Conservation (phyloP, 23 red algal genomes). For the Agarophyton chilense region DNA sequence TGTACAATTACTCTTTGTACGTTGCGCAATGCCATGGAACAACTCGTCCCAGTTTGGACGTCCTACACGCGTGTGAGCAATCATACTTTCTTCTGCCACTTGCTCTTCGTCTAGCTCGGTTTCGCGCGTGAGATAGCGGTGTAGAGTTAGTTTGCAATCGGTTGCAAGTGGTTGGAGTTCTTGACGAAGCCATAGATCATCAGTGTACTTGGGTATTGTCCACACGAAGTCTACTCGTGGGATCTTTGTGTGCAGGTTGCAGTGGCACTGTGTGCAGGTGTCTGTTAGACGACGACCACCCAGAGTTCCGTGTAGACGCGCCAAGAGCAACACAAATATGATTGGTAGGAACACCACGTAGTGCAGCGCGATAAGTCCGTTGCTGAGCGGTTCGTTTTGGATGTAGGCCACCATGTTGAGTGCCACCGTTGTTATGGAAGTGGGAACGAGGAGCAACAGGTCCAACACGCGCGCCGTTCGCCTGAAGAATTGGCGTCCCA, state of each 20-base stretch:
- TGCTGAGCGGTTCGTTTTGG: background rate
- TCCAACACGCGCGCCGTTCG: conserved; percentile 12
- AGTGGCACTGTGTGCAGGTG: background rate
- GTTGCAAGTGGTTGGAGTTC: conserved; percentile 36
- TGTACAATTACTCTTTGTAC: conserved; percentile 2
- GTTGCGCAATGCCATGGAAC: conserved; percentile 32
- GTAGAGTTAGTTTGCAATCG: conserved; percentile 46
- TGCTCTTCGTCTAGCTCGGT: conserved; percentile 27
- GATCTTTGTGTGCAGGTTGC: background rate
- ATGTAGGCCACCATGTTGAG: conserved; percentile 5
- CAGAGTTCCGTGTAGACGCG: conserved; percentile 46
- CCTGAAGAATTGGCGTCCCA: conserved; percentile 2
- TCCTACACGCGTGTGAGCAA: conserved; percentile 8
- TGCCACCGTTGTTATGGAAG: background rate
- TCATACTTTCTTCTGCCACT: background rate
- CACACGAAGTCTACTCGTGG: conserved; percentile 76
- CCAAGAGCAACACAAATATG: conserved; percentile 26
- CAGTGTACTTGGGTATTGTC: conserved; percentile 36
- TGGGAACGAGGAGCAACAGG: conserved; percentile 26
- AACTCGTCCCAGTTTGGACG: conserved; percentile 71
- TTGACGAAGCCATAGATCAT: conserved; percentile 61
- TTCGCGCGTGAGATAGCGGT: conserved; percentile 66
- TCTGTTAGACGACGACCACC: conserved; percentile 38
- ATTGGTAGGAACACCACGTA: conserved; percentile 24
- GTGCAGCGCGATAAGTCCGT: conserved; percentile 19